Conservation (phyloP, 202 grass and related monocot genomes). For the Zoysia matrella region DNA sequence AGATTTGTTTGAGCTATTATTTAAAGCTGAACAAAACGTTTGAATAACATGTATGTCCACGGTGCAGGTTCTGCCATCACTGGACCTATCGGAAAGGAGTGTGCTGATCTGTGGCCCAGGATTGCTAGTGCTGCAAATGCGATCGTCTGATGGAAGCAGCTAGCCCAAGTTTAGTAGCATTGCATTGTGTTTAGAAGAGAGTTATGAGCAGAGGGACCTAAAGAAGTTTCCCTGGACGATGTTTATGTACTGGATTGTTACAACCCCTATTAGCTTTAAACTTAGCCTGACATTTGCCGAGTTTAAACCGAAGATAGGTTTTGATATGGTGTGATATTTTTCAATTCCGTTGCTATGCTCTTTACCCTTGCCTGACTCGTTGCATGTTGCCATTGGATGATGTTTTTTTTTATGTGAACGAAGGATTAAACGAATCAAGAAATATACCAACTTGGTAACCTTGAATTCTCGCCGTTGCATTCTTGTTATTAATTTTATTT, state of each 20-base stretch:
- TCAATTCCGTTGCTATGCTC: not conserved
- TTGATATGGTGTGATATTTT: not conserved
- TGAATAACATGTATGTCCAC: no score
- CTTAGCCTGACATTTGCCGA: slow-evolving; percentile 5
- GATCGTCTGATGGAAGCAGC: slow-evolving; percentile 59
- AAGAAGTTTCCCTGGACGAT: slow-evolving; percentile 25
- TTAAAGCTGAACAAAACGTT: no score
- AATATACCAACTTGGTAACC: no score
- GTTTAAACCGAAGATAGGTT: not conserved
- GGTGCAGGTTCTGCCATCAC: no score
- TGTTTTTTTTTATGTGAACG: no score
- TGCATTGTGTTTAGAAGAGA: not conserved
- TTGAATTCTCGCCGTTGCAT: no score
- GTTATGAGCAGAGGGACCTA: not conserved
- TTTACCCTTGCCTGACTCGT: not conserved
- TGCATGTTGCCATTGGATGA: not conserved
- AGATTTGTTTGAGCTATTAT: not conserved
- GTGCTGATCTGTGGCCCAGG: no score
- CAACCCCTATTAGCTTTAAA: slow-evolving; percentile 2
- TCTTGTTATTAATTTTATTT: no score
- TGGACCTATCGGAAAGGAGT: no score
- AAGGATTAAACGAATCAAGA: no score
- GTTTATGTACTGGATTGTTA: slow-evolving; percentile 29
- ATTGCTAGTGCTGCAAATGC: slow-evolving; percentile 49
- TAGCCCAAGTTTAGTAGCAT: slow-evolving; percentile 22